Base-by-base conservation (phyloP, 768 basidiomycete genomes). In the Mycena floridula region DNA sequence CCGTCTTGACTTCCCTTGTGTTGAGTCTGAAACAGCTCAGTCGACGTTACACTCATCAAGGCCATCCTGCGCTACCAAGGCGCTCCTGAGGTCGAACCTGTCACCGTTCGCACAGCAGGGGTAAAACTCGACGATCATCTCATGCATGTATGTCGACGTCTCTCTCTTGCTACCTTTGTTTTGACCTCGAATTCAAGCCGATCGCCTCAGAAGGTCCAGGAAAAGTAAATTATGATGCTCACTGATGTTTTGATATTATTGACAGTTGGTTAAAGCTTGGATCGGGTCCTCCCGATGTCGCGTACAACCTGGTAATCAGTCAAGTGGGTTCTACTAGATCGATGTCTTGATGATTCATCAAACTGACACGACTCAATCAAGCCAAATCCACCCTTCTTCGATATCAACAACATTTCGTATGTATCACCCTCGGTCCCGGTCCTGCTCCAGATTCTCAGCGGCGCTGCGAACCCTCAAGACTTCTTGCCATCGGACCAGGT, bases 401-500 rank as follows among this genome's bases (percentile, higher is more conserved):
- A 58, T 41, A 58, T 61, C 28, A 61, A 62, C 47, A 58, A 58
- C 18, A 57, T 61, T 37, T 52, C 58, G 24, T 78, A 61, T 53
- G 26, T n/a, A n/a, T n/a, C n/a, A n/a, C n/a, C n/a, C n/a, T n/a
- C n/a, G n/a, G n/a, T n/a, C n/a, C n/a, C n/a, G n/a, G n/a, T n/a
- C n/a, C n/a, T n/a, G n/a, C n/a, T n/a, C n/a, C n/a, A n/a, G n/a
- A n/a, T n/a, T n/a, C 61, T 78, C 24, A 77, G 69, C 37, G 76
- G 76, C 5, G 69, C 70, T n/a, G 59, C 50, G 42, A 57, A 61
- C 43, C 68, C 77, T 1, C 50, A 61, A n/a, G 67, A 76, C 18
- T 62, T 79, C 27, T 56, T 77, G 45, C 78, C 77, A 5, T 52
- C 61, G n/a, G n/a, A n/a, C n/a, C n/a, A n/a, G n/a, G n/a, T n/a